Conservation (phyloP, 2,329 filamentous ascomycete genomes). For the Grosmannia huntii region DNA sequence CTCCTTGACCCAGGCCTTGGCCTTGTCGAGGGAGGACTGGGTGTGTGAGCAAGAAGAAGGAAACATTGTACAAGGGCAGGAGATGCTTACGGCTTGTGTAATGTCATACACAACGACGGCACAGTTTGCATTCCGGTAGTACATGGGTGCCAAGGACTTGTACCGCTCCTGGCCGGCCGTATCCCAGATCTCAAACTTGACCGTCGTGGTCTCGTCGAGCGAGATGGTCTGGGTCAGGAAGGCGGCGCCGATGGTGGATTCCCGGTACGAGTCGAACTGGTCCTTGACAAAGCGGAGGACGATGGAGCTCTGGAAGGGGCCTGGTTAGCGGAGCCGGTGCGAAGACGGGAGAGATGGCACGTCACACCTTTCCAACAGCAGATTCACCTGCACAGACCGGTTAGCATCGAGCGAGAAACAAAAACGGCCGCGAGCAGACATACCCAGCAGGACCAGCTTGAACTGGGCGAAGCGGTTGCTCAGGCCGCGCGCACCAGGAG, state of each 20-base stretch:
- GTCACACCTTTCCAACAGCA: conserved; percentile 82
- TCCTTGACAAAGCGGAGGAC: conserved; percentile 99
- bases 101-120: conserved; percentile 99
- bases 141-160: conserved; percentile 98
- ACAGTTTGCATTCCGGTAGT: conserved; percentile 98
- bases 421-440: conserved; percentile 18
- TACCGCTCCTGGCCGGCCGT: conserved; percentile 97
- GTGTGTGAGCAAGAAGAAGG: background rate
- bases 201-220: conserved; percentile 92
- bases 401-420: background rate
- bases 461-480: conserved; percentile 94
- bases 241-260: conserved; percentile 95
- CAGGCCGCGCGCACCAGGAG: conserved; percentile 46
- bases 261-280: conserved; percentile 95
- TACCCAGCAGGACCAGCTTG: conserved; percentile 94
- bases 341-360: background rate
- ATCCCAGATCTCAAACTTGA: conserved; percentile 99
- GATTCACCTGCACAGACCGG: conserved; percentile 62
- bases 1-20: conserved; percentile 98
- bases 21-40: conserved; percentile 93
- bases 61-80: background rate
- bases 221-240: conserved; percentile 99
- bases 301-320: conserved; percentile 64
- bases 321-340: conserved; percentile 3
- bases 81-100: conserved; percentile 75